Evolutionary conservation across 140 eudicot genomes (phyloP), one percentile per base, ranked within the genome.

Genomic region (Cichorium intybus): DNA sequence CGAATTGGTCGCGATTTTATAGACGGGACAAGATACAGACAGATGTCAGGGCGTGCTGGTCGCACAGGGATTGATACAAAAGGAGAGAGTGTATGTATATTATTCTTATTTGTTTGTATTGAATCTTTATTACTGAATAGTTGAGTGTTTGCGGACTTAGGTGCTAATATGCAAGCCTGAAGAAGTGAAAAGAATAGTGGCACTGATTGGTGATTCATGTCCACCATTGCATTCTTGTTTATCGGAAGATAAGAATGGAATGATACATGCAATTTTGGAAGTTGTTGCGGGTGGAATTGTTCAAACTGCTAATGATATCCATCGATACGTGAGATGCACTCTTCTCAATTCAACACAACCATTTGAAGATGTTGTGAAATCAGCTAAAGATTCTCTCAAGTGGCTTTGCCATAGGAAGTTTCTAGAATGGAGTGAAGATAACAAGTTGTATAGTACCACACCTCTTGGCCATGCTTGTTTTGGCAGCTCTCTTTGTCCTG

Each of bases 41-140:
- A 93, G 68, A 93, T 93, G 99, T 83, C 99, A 60, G 99, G 99
- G 58, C 89, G 99, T 62, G 99, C 99, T 23, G 99, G 99, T 72
- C 94, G 99, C 12, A 93, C 99, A n/a, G 99, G 99, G 60, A 93
- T 93, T 53, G 99, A 93, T 76, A 87, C 95, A 50, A 89, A 89
- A 78, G 99, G 99, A 75, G 99, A 93, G 82, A 93, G 99, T 72
- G 99, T 93, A 93, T 10, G 99, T 80, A 68, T 31, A 31, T 26
- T 24, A 15, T 66, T 54, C 20, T 63, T 39, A 43, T 27, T 8
- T 49, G 0, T 24, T 4, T 68, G 23, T 54, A 3, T 27, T 5
- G 31, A 27, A 27, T 27, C 31, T 27, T 27, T 62, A 21, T 23
- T 18, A 26, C 23, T 56, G n/a, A n/a, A n/a, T 18, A 57, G 52